phyloP scores from a whole-genome alignment of 2,329 filamentous ascomycete species.

The Alternaria dauci region DNA sequence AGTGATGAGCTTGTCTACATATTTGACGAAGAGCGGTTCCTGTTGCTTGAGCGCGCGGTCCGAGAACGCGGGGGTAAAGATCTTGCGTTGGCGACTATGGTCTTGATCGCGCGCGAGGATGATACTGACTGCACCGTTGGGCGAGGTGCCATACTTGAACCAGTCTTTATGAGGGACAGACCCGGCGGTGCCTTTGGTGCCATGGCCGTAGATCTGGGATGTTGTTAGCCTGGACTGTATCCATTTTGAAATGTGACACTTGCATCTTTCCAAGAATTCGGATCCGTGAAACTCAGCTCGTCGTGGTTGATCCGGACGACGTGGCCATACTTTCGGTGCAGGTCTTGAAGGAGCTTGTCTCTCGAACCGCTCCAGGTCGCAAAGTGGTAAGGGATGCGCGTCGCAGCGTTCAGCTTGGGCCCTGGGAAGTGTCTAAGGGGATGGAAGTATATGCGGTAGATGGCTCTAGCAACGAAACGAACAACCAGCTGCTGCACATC shows the following conservation, averaged over 20 bases:
- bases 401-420: conserved; percentile 49
- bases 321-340: conserved; percentile 53
- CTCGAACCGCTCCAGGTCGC: conserved; percentile 33
- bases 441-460: conserved; percentile 52
- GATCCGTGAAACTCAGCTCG: conserved; percentile 52
- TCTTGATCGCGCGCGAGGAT: conserved; percentile 43
- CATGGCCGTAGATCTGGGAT: conserved; percentile 36
- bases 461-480: conserved; percentile 28
- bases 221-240: background rate
- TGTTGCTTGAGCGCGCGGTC: conserved; percentile 54
- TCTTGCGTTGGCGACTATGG: conserved; percentile 51
- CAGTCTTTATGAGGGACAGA: conserved; percentile 33
- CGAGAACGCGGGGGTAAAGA: conserved; percentile 55
- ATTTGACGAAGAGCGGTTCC: conserved; percentile 52
- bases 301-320: conserved; percentile 53
- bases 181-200: conserved; percentile 29
- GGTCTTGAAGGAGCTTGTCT: conserved; percentile 29
- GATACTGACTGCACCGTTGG: conserved; percentile 42
- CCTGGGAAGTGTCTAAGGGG: conserved; percentile 53
- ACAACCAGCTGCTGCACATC: conserved; percentile 19
- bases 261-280: conserved; percentile 46
- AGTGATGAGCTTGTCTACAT: conserved; percentile 53
- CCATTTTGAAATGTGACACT: background rate
- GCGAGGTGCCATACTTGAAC: conserved; percentile 30
- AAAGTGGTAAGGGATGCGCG: conserved; percentile 46